phyloP scores from a whole-genome alignment of 108 stramenopile genomes.

The Cyclostephanos tholiformis region DNA sequence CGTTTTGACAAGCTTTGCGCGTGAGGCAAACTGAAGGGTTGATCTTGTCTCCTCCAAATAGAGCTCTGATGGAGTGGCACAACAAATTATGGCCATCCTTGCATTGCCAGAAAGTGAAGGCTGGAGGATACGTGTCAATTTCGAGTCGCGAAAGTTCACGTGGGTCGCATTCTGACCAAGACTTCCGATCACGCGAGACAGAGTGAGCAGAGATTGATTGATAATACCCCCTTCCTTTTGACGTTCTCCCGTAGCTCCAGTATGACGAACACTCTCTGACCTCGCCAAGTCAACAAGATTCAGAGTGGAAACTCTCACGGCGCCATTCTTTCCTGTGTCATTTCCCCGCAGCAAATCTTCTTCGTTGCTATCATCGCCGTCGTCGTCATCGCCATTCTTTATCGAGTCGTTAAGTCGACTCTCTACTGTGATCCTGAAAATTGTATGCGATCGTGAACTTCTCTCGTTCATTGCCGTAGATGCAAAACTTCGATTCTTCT shows the following conservation, averaged over 20 bases:
- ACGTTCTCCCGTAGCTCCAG: slow-evolving; percentile 93
- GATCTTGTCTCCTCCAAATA: slow-evolving; percentile 95
- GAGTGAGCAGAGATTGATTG: slow-evolving; percentile 95
- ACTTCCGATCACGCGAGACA: slow-evolving; percentile 97
- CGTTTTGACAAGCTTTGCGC: slow-evolving; percentile 89
- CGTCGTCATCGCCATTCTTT: slow-evolving; percentile 28
- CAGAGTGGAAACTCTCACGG: slow-evolving; percentile 80
- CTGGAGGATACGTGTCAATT: slow-evolving; percentile 97
- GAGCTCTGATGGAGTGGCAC: slow-evolving; percentile 82
- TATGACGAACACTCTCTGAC: slow-evolving; percentile 91
- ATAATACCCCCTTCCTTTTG: slow-evolving; percentile 99
- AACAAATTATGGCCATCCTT: slow-evolving; percentile 94
- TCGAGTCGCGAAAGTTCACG: slow-evolving; percentile 92
- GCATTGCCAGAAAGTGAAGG: slow-evolving; percentile 96
- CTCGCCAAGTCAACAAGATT: slow-evolving; percentile 92
- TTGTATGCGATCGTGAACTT: slow-evolving; percentile 95
- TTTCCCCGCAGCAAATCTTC: slow-evolving; percentile 13
- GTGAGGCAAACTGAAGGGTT: slow-evolving; percentile 92
- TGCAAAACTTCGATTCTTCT: slow-evolving; percentile 87
- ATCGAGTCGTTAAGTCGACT: slow-evolving; percentile 55
- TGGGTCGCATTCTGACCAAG: slow-evolving; percentile 83
- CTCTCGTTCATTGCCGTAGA: slow-evolving; percentile 96
- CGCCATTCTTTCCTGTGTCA: slow-evolving; percentile 58
- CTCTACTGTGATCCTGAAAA: slow-evolving; percentile 94
- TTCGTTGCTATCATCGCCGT: slow-evolving; percentile 29